Conservation (phyloP, 768 basidiomycete genomes). For the Pholiota conissans region DNA sequence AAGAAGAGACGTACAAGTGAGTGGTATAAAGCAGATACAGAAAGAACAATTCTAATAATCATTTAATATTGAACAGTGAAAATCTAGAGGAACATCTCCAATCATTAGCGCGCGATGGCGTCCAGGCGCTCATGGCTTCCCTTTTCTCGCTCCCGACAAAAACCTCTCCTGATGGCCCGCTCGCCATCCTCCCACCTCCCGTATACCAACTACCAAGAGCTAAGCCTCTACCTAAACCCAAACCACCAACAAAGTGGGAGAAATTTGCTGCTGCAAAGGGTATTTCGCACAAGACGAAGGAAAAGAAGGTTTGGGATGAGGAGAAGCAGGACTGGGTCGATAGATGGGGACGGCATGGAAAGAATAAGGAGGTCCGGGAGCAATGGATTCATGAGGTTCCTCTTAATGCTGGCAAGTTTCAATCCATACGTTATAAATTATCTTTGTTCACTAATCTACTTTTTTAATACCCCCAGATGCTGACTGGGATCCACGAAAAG, state of each 20-base stretch:
- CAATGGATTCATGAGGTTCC: conserved; percentile 95
- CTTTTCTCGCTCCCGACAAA: conserved; percentile 83
- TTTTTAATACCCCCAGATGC: conserved; percentile 47
- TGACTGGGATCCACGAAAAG: conserved; percentile 78
- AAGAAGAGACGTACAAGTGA: conserved; percentile 81
- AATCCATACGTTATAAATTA: background rate
- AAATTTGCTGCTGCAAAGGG: conserved; percentile 93
- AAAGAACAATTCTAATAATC: background rate
- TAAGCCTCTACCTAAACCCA: conserved; percentile 91
- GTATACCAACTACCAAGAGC: conserved; percentile 80
- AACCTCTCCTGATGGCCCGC: conserved; percentile 76
- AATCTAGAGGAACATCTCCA: conserved; percentile 82
- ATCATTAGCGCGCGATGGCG: conserved; percentile 76
- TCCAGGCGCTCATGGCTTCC: conserved; percentile 75
- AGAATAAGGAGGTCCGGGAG: conserved; percentile 83
- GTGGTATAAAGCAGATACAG: conserved; percentile 27
- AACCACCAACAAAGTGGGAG: conserved; percentile 96
- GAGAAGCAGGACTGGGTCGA: conserved; percentile 91
- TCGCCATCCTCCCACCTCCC: conserved; percentile 79
- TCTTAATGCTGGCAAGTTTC: conserved; percentile 71
- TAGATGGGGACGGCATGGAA: conserved; percentile 87
- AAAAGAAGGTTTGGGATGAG: conserved; percentile 91
- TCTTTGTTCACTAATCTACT: background rate
- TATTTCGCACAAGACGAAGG: conserved; percentile 76
- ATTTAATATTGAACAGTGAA: conserved; percentile 41